Percentiles rank a stretch among this genome's conserved stretches.
Evolutionary conservation across 257 asterid species (phyloP).

Genomic region (Oldenlandia corymbosa): DNA sequence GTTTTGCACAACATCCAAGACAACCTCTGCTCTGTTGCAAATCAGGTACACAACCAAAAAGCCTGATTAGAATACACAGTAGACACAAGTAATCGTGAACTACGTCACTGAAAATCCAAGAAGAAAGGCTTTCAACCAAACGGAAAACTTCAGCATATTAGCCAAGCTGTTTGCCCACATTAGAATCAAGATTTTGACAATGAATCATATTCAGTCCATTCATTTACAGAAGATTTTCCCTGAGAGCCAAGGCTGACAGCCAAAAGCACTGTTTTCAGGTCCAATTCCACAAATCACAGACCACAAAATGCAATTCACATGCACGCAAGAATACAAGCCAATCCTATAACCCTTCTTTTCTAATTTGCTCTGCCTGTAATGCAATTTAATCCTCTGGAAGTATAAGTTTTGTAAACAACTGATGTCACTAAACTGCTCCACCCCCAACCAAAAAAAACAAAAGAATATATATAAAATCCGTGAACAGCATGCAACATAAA

Average conservation of each 20-base stretch:
- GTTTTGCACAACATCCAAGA: conserved; percentile 83
- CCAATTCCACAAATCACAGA: not conserved
- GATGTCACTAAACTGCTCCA: too few species aligned
- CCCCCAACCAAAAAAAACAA: too few species aligned
- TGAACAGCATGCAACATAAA: not conserved
- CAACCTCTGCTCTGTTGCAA: conserved; percentile 99
- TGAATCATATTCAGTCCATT: not conserved
- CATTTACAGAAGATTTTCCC: not conserved
- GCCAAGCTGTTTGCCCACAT: not conserved
- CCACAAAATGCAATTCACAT: not conserved
- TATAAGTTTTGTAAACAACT: too few species aligned
- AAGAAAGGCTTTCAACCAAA: too few species aligned
- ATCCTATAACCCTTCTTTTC: not conserved
- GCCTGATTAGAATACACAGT: conserved; percentile 42
- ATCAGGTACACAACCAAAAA: conserved; percentile 60
- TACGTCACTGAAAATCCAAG: too few species aligned
- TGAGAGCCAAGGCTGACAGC: too few species aligned
- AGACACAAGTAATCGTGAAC: too few species aligned
- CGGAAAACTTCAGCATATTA: too few species aligned
- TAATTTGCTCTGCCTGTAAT: not conserved
- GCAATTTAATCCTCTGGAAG: not conserved
- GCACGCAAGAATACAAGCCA: not conserved
- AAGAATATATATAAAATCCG: not conserved
- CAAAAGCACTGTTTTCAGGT: too few species aligned
- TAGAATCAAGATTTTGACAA: not conserved